These are phyloP conservation scores for Cladosporium sp. DNA, from an alignment of 2,329 filamentous ascomycete genomes.

Conservation along the genomic window DNA sequence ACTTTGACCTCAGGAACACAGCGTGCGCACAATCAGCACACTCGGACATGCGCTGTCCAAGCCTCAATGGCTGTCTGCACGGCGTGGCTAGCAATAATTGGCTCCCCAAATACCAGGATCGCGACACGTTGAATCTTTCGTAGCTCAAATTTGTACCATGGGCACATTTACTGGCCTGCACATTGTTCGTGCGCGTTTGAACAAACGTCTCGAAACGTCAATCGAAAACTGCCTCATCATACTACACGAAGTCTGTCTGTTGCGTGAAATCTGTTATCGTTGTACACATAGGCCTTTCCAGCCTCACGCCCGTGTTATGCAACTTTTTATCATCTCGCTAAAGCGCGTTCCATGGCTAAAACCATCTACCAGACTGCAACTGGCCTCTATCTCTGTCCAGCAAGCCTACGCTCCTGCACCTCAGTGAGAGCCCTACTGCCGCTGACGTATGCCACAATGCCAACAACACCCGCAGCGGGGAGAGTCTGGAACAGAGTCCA, in stretches of 20 bases:
- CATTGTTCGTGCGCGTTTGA: too few species aligned
- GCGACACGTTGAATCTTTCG: too few species aligned
- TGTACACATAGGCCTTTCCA: constrained; percentile 1
- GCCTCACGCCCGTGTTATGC: constrained; percentile 4
- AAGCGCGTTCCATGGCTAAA: constrained; percentile 8
- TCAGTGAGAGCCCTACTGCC: constrained; percentile 89
- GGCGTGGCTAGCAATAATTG: background rate
- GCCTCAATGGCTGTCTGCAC: background rate
- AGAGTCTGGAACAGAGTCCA: constrained; percentile 93
- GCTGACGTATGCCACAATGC: constrained; percentile 75
- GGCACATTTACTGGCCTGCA: too few species aligned
- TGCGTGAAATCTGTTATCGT: background rate
- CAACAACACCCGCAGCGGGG: constrained; percentile 69
- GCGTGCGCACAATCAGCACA: background rate
- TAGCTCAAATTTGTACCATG: too few species aligned
- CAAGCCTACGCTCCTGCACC: constrained; percentile 83
- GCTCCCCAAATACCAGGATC: background rate
- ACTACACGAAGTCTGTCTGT: too few species aligned
- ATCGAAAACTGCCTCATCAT: too few species aligned
- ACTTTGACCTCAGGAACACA: background rate
- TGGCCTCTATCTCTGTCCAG: constrained; percentile 59
- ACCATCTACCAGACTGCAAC: background rate
- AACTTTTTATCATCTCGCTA: constrained; percentile 4
- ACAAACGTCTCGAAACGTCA: too few species aligned
- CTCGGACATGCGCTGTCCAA: background rate